A percentile compares a stretch with the other conserved stretches of the same genome.
These are phyloP conservation scores for Aspergillus pseudoglaucus DNA, from an alignment of 2,329 filamentous ascomycete genomes.

Conservation along the genomic window DNA sequence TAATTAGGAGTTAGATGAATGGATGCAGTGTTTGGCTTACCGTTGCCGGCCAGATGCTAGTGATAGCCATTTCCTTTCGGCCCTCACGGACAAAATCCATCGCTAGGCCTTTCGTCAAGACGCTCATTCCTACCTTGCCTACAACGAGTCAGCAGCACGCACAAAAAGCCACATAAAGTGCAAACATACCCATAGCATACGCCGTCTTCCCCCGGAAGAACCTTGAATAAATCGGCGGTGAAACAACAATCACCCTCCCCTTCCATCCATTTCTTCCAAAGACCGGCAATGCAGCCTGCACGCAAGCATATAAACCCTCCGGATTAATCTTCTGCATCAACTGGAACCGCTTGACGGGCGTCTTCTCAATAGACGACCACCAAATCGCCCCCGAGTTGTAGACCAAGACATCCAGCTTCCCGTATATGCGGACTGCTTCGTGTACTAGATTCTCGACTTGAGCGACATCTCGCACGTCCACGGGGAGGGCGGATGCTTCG, in stretches of 20 bases:
- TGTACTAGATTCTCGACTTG: conserved; percentile 57
- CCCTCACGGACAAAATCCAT: conserved; percentile 72
- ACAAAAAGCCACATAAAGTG: neutral
- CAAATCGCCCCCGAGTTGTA: conserved; percentile 85
- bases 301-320: conserved; percentile 65
- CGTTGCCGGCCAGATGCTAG: conserved; percentile 73
- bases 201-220: conserved; percentile 83
- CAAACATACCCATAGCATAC: conserved; percentile 57
- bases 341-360: conserved; percentile 68
- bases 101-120: conserved; percentile 71
- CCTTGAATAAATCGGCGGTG: conserved; percentile 75
- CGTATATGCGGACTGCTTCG: conserved; percentile 53
- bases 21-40: conserved; percentile 41
- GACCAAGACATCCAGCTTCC: conserved; percentile 64
- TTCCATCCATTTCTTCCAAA: conserved; percentile 50
- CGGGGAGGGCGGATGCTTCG: conserved; percentile 57
- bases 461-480: conserved; percentile 62
- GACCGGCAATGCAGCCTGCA: conserved; percentile 64
- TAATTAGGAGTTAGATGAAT: neutral
- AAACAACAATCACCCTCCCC: conserved; percentile 69
- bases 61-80: conserved; percentile 64
- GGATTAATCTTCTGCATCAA: conserved; percentile 70
- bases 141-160: neutral
- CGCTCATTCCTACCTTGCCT: conserved; percentile 75
- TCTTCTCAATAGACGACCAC: conserved; percentile 70